A percentile compares a stretch with the other conserved stretches of the same genome.
Evolutionary conservation across 176 grass and related monocot genomes (phyloP).

Genomic region (barley (Hordeum vulgare)): MorexV3_pseudomolecules_assembly NC_058521.1:483033080-483033579

Average conservation of each 20-base stretch:
- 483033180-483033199: constrained; percentile 58
- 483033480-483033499: constrained; percentile 32
- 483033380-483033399: constrained; percentile 80
- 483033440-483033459: background rate
- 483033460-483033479: constrained; percentile 2
- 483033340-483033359: constrained; percentile 57
- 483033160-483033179: constrained; percentile 79
- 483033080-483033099: background rate
- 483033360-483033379: constrained; percentile 62
- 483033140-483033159: constrained; percentile 72
- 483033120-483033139: constrained; percentile 35
- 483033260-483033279: constrained; percentile 13
- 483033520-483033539: constrained; percentile 18
- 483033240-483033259: constrained; percentile 20
- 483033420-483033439: background rate
- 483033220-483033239: constrained; percentile 75
- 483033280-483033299: constrained; percentile 35
- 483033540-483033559: constrained; percentile 18
- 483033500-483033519: constrained; percentile 13
- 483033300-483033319: constrained; percentile 29
- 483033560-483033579: constrained; percentile 28
- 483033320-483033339: constrained; percentile 25
- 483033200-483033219: constrained; percentile 80
- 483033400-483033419: background rate
- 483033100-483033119: constrained; percentile 48